Evolutionary conservation across 1,139 yeast genomes (phyloP), one percentile per base, ranked within the genome.

Genomic region (Yamadazyma diospyri): DNA sequence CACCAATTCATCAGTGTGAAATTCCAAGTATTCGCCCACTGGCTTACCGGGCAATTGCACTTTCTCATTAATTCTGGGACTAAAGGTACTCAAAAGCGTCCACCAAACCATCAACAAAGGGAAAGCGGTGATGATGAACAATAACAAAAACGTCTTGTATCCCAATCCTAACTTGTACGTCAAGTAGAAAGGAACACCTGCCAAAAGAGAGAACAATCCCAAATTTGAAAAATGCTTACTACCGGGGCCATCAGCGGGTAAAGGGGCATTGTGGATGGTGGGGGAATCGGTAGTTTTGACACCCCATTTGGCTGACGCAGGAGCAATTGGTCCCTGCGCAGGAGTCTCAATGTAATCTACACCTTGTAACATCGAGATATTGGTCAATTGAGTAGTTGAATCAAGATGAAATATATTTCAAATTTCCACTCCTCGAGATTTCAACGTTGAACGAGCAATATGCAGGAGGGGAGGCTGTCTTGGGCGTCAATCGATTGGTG

Each of bases 171-270:
- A 45, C 56, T 78, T 81, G 47, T 78, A 69, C 36, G 80, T 68
- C 39, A 83, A 55, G 51, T 75, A 79, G 46, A 53, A 73, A 10
- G 97, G 96, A 33, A 84, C 59, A 27, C 74, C 70, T n/a, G 69
- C 51, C 41, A 83, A 49, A 29, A 81, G 55, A 1, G 69, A 65
- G 17, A 71, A 38, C 43, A 87, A 55, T n/a, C 75, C 57, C 45
- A 54, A 50, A 60, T 87, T 88, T 59, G 77, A 75, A 61, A 88
- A 87, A 47, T 80, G 76, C 51, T 77, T 78, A 26, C 88, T 70
- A 17, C 95, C 89, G 5, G 95, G 87, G 27, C 96, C 97, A 57
- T 87, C 97, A 6, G 95, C 96, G 23, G 95, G 88, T 44, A 86
- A 68, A 16, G 89, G 89, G 8, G 94, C 95, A 56, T 87, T 87